phyloP scores from a whole-genome alignment of 2,329 filamentous ascomycete genomes.

The Neobulgaria alba region DNA sequence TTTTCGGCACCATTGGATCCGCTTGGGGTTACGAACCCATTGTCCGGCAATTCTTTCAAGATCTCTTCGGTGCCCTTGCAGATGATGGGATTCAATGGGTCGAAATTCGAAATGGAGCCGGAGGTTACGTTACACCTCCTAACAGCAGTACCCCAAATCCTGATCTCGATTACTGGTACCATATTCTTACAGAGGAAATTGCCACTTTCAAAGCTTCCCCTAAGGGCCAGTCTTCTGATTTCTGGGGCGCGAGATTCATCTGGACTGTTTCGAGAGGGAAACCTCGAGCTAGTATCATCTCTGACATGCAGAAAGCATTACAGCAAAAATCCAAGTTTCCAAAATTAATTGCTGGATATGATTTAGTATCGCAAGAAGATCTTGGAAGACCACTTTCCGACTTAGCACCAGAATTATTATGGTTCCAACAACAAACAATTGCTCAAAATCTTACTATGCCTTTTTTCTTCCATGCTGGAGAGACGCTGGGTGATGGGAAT shows the following conservation, averaged over 20 bases:
- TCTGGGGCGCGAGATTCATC: constrained; percentile 80
- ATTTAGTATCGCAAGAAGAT: constrained; percentile 85
- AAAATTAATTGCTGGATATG: constrained; percentile 75
- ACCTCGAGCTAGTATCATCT: constrained; percentile 56
- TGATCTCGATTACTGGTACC: constrained; percentile 62
- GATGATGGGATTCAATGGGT: constrained; percentile 79
- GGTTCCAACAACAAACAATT: constrained; percentile 81
- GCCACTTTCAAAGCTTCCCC: constrained; percentile 63
- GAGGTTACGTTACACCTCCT: constrained; percentile 57
- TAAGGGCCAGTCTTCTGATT: constrained; percentile 61
- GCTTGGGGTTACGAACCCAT: constrained; percentile 88
- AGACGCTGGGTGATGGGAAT: constrained; percentile 75
- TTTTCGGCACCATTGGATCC: constrained; percentile 64
- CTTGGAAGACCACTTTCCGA: constrained; percentile 66
- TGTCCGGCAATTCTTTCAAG: constrained; percentile 67
- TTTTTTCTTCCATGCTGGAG: constrained; percentile 90
- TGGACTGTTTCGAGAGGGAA: constrained; percentile 68
- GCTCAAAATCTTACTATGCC: constrained; percentile 74
- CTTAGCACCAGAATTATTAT: constrained; percentile 77
- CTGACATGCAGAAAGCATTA: constrained; percentile 84
- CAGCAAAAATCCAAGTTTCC: constrained; percentile 71
- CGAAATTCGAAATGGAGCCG: constrained; percentile 72
- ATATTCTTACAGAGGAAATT: constrained; percentile 69
- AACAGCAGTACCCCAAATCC: constrained; percentile 56
- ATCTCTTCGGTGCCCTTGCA: constrained; percentile 62